Evolutionary conservation across 768 basidiomycete genomes (phyloP).

Genomic region (Psilocybe subaeruginosa): DNA sequence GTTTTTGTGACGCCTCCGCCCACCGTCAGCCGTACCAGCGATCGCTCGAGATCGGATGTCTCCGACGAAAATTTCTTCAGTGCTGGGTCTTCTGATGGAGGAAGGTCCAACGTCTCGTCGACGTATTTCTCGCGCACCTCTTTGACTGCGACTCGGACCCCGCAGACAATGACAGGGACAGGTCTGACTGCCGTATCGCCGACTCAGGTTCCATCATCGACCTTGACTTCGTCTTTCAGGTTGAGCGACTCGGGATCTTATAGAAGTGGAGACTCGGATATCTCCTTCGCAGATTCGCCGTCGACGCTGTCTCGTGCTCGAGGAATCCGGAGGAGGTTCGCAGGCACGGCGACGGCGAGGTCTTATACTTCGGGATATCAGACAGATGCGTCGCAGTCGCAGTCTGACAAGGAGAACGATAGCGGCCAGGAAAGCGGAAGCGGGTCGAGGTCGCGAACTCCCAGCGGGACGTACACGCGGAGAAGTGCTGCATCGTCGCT

Average conservation of each 20-base stretch:
- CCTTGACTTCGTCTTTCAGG: slow-evolving; percentile 45
- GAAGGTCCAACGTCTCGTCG: slow-evolving; percentile 34
- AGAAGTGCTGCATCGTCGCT: slow-evolving; percentile 25
- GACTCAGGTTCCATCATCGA: slow-evolving; percentile 53
- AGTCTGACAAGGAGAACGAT: slow-evolving; percentile 59
- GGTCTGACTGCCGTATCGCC: slow-evolving; percentile 31
- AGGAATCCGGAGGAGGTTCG: slow-evolving; percentile 54
- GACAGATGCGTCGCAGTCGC: slow-evolving; percentile 31
- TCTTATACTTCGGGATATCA: slow-evolving; percentile 44
- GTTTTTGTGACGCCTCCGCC: slow-evolving; percentile 48
- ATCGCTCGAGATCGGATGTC: slow-evolving; percentile 32
- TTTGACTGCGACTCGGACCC: slow-evolving; percentile 26
- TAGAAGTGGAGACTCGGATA: slow-evolving; percentile 41
- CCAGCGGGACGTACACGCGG: slow-evolving; percentile 29
- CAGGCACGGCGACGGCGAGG: slow-evolving; percentile 45
- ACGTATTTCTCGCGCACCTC: slow-evolving; percentile 40
- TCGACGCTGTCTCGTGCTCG: slow-evolving; percentile 59
- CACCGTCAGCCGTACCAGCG: slow-evolving; percentile 33
- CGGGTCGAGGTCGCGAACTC: slow-evolving; percentile 16
- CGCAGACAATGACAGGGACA: slow-evolving; percentile 30
- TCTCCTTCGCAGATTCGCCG: slow-evolving; percentile 48
- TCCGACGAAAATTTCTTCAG: slow-evolving; percentile 46
- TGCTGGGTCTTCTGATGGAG: slow-evolving; percentile 36
- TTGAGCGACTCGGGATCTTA: slow-evolving; percentile 58
- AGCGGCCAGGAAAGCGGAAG: slow-evolving; percentile 12